Percentiles rank a stretch among this genome's conserved stretches.
phyloP scores from a whole-genome alignment of 1,139 yeast genomes.

The Citeromyces hawaiiensis region DNA sequence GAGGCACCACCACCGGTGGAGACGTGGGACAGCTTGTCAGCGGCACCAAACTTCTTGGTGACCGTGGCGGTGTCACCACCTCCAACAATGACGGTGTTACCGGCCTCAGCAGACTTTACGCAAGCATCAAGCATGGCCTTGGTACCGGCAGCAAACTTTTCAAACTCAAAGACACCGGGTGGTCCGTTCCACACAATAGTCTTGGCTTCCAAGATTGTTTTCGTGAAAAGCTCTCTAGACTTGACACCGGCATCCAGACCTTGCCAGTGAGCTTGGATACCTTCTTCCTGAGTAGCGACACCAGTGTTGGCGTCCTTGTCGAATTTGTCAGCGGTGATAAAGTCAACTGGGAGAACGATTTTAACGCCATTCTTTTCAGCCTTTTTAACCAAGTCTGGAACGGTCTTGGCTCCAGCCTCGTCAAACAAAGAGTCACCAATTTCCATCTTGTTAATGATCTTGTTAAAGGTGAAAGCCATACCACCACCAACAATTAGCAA shows the following conservation, averaged over 20 bases:
- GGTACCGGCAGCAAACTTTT: conserved; percentile 80
- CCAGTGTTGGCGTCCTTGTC: conserved; percentile 79
- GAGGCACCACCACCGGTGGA: conserved; percentile 99
- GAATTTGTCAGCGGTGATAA: conserved; percentile 87
- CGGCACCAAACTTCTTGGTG: conserved; percentile 93
- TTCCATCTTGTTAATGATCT: conserved; percentile 68
- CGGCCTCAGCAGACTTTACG: conserved; percentile 72
- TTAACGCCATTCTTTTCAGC: conserved; percentile 92
- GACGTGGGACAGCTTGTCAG: conserved; percentile 89
- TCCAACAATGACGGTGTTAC: conserved; percentile 93
- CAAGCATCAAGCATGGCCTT: conserved; percentile 78
- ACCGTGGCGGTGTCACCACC: conserved; percentile 99
- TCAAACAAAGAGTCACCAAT: conserved; percentile 89
- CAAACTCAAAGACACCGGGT: conserved; percentile 97
- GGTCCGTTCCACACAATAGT: conserved; percentile 99
- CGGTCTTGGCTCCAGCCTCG: conserved; percentile 87
- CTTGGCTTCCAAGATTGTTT: conserved; percentile 79
- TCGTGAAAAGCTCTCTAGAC: conserved; percentile 62
- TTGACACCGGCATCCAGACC: conserved; percentile 93
- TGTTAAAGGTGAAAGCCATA: conserved; percentile 97
- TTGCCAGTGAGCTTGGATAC: conserved; percentile 89
- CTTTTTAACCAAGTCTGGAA: conserved; percentile 77
- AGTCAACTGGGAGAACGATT: conserved; percentile 85
- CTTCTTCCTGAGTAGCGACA: conserved; percentile 69
- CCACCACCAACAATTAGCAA: conserved; percentile 94